Base-by-base conservation (phyloP, 176 grass and related monocot genomes). In the Echinochloa phyllopogon region DNA sequence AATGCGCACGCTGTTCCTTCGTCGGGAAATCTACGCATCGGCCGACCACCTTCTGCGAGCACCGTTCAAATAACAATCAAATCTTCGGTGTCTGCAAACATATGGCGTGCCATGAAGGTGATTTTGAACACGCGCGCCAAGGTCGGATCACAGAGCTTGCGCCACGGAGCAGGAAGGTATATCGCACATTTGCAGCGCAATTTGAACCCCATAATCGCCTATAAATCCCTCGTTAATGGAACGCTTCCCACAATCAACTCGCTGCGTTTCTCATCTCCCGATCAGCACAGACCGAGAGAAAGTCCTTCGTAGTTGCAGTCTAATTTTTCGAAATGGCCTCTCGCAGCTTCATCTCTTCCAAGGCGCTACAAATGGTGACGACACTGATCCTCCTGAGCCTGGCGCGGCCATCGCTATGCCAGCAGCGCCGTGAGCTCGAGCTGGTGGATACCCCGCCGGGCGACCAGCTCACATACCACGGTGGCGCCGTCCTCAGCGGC, bases 401-500 rank as follows among this genome's bases (percentile, higher is more conserved):
- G 25, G 81, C 69, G 3, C 53, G 18, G 7, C 11, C 3, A 10
- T 73, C 80, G 24, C 2, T 83, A 53, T 43, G 41, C 55, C 40
- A 60, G 29, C 29, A 50, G 0, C 81, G 69, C 3, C 42, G 81
- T 18, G 18, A 63, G 6, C 55, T 60, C 69, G 56, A 50, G 6
- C 11, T 38, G 27, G 18, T 21, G 27, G 6, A 74, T 18, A n/a
- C 7, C 2, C 27, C 25, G 18, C 3, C 36, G 0, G 4, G 23
- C 58, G 60, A 84, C 58, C 12, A 66, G 45, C 64, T 90, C 2
- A 72, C 21, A 8, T 93, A 87, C 63, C 91, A 93, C 81, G 83
- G 86, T 23, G 91, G 91, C 27, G 23, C 73, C 4, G 79, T 93
- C 27, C 87, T 93, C 57, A 23, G 33, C 17, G 91, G 91, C 23